These are phyloP conservation scores for Wickerhamiella vanderwaltii DNA, from an alignment of 805 yeast species.

Conservation along the genomic window DNA sequence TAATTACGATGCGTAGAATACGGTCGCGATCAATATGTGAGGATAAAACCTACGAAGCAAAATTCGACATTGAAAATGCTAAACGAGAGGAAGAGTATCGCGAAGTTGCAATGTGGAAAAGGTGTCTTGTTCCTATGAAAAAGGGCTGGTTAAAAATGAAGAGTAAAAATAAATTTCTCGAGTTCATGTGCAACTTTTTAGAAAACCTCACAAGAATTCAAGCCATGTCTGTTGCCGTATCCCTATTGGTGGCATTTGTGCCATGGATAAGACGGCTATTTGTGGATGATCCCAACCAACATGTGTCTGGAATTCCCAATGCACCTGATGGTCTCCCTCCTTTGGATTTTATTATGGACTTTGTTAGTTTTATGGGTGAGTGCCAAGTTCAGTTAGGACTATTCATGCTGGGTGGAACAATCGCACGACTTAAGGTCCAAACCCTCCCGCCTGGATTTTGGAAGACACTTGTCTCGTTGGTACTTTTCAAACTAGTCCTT, in stretches of 20 bases:
- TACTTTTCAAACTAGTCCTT: conserved; percentile 46
- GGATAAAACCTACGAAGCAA: not conserved
- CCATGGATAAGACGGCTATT: conserved; percentile 75
- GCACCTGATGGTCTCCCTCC: conserved; percentile 87
- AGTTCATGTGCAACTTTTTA: conserved; percentile 33
- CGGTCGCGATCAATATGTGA: not conserved
- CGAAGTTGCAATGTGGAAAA: not conserved
- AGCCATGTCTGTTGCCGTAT: conserved; percentile 52
- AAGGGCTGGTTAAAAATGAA: not conserved
- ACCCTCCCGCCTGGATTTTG: conserved; percentile 55
- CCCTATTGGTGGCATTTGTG: conserved; percentile 63
- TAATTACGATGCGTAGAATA: not conserved
- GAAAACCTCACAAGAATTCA: conserved; percentile 43
- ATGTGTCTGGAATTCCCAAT: conserved; percentile 38
- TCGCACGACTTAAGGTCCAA: conserved; percentile 56
- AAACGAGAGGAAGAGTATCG: not conserved
- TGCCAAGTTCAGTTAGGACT: conserved; percentile 87
- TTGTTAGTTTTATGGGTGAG: conserved; percentile 63
- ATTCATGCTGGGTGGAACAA: conserved; percentile 72
- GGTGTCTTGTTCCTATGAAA: not conserved
- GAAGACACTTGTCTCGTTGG: conserved; percentile 46
- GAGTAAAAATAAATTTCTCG: conserved; percentile 8
- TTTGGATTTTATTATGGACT: conserved; percentile 72
- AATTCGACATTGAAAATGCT: not conserved
- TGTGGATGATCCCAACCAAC: conserved; percentile 32